phyloP scores from a whole-genome alignment of 306 rosid genomes.

The Prunus persica region Prunus_persica_NCBIv2 NC_034009.1:34095001-34095500 shows the following conservation, averaged over 20 bases:
- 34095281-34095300: background rate
- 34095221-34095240: constrained; percentile 12
- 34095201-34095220: background rate
- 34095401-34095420: constrained; percentile 21
- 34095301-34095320: constrained; percentile 10
- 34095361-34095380: constrained; percentile 45
- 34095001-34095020: constrained; percentile 5
- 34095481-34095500: constrained; percentile 32
- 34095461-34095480: constrained; percentile 37
- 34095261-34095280: constrained; percentile 4
- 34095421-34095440: constrained; percentile 22
- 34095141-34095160: background rate
- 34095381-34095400: constrained; percentile 41
- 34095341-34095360: background rate
- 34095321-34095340: constrained; percentile 1
- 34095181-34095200: background rate
- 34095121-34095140: background rate
- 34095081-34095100: background rate
- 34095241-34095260: constrained; percentile 8
- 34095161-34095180: constrained; percentile 18
- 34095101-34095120: constrained; percentile 4
- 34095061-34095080: background rate
- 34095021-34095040: background rate
- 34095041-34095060: background rate
- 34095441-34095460: constrained; percentile 50